Evolutionary conservation across 2,329 filamentous ascomycete genomes (phyloP).

Genomic region (Ophiostoma sp.): DNA sequence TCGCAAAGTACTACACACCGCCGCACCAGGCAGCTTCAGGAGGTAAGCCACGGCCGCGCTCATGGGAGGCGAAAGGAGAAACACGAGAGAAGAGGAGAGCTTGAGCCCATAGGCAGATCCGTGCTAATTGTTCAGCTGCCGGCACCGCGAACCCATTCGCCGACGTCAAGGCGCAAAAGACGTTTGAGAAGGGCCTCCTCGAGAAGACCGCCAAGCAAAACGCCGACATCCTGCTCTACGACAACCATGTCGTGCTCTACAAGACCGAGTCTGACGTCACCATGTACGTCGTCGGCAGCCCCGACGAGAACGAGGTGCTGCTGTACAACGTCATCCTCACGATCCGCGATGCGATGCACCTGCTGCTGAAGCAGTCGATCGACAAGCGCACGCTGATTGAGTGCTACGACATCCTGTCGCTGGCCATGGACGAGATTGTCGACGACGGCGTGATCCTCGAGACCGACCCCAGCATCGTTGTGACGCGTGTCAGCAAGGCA

Average conservation of each 20-base stretch:
- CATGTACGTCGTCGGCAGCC: constrained; percentile 80
- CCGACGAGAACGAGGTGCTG: constrained; percentile 94
- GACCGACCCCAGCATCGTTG: constrained; percentile 90
- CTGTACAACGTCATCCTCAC: constrained; percentile 91
- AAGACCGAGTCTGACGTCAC: constrained; percentile 98
- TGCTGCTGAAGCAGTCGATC: constrained; percentile 93
- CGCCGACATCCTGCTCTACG: constrained; percentile 94
- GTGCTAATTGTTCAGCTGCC: background rate
- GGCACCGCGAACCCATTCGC: constrained; percentile 57
- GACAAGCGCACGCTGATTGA: constrained; percentile 98
- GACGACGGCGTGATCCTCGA: constrained; percentile 96
- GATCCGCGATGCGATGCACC: constrained; percentile 81
- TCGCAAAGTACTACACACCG: constrained; percentile 83
- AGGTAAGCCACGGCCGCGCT: constrained; percentile 14
- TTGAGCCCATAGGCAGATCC: too few species aligned
- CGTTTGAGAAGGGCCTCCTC: constrained; percentile 91
- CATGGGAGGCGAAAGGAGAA: background rate
- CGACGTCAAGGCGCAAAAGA: constrained; percentile 86
- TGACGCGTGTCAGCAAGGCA: constrained; percentile 85
- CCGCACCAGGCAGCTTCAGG: constrained; percentile 43
- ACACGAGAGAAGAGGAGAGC: background rate
- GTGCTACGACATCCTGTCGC: constrained; percentile 93
- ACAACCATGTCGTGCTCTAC: constrained; percentile 93
- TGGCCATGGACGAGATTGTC: constrained; percentile 91
- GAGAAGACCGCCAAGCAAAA: constrained; percentile 94